phyloP scores from a whole-genome alignment of 768 basidiomycete species.

The Termitomyces titanicus region DNA sequence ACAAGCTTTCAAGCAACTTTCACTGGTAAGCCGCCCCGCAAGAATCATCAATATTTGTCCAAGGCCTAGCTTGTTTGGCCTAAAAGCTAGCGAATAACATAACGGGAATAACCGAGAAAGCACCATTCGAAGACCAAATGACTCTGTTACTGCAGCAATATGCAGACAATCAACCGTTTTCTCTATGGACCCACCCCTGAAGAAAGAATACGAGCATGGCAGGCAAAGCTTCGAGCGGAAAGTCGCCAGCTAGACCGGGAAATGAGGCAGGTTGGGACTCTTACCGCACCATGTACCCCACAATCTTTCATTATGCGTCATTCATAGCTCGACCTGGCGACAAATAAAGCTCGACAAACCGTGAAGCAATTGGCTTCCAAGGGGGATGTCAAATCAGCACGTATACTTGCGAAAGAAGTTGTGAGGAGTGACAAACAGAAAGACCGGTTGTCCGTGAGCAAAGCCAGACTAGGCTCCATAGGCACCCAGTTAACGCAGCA shows the following conservation, averaged over 20 bases:
- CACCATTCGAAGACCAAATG: neutral
- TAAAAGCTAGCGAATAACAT: neutral
- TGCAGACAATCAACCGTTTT: constrained; percentile 90
- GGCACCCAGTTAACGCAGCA: constrained; percentile 88
- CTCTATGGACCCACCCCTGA: constrained; percentile 96
- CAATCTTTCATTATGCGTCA: constrained; percentile 15
- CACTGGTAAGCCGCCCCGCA: too few relatives aligned
- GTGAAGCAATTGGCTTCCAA: constrained; percentile 90
- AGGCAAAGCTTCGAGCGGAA: constrained; percentile 79
- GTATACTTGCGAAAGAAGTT: constrained; percentile 91
- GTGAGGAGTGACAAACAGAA: constrained; percentile 94
- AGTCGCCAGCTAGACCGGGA: constrained; percentile 85
- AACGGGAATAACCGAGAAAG: neutral
- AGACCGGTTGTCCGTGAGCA: constrained; percentile 86
- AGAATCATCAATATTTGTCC: too few relatives aligned
- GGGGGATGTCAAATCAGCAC: constrained; percentile 89
- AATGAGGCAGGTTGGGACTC: constrained; percentile 81
- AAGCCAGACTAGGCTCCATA: constrained; percentile 90
- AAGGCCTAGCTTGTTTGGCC: neutral
- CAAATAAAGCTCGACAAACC: constrained; percentile 71
- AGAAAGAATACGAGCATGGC: constrained; percentile 91
- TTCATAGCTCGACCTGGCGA: constrained; percentile 74
- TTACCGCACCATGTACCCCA: constrained; percentile 11
- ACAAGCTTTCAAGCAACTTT: too few relatives aligned
- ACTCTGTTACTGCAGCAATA: constrained; percentile 21